Base-by-base conservation (phyloP, 441 rosid species). In the Biscutella auriculata region DNA sequence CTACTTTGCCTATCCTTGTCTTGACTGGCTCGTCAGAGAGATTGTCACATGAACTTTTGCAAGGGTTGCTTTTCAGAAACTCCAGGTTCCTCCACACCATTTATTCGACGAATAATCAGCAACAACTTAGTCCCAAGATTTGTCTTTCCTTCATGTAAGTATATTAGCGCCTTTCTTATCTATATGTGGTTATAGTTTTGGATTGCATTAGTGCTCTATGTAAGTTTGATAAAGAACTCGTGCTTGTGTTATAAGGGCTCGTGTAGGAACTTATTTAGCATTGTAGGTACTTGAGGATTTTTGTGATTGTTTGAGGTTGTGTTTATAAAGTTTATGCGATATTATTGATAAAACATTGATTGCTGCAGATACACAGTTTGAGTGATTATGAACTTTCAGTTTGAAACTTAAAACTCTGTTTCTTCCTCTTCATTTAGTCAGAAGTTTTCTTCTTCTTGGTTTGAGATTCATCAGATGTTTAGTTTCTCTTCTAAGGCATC, bases 11-110 rank as follows among this genome's bases (percentile, higher is more conserved):
- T 84, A 78, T 65, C 88, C 92, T 32, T 82, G 84, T 67, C 76
- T 84, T 68, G 81, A 82, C 55, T 84, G 92, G 92, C 92, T 84
- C 17, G 82, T 84, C 42, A 76, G 79, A 52, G 88, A 84, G 76
- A 80, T 80, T 67, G 44, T 75, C 39, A 76, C 82, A 9, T 92
- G 74, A 84, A 7, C 15, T 53, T 39, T 36, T n/a, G n/a, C 55
- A 4, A 43, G 17, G 23, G 23, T 12, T 3, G 7, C 42, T n/a
- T 21, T 23, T 44, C 23, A 9, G 41, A 43, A 57, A 33, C 63
- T 57, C 23, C 33, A 9, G 0, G 36, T n/a, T 64, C 60, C 6
- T 35, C 19, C 15, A 36, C 25, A 29, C 40, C 41, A 17, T 48
- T 29, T 45, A 62, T 74, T 66, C 14, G 74, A 51, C 47, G 76